Evolutionary conservation across 208 protist genomes (phyloP).

Genomic region (Acanthamoeba culbertsoni): DNA sequence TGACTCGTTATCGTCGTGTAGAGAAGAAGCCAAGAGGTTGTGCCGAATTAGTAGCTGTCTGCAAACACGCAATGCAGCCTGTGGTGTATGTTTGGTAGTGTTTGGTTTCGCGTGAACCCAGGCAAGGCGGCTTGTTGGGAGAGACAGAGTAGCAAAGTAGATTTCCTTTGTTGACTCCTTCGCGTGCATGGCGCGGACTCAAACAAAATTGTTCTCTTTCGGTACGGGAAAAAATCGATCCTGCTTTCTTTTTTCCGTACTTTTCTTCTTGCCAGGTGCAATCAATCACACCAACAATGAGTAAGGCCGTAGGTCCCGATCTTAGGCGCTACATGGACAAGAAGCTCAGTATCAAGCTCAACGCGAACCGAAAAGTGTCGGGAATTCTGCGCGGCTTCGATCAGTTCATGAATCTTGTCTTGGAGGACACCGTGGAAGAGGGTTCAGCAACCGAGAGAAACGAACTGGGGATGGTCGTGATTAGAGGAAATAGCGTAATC

Average conservation of each 20-base stretch:
- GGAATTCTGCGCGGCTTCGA: constrained; percentile 95
- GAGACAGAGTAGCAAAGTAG: background rate
- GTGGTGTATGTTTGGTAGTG: background rate
- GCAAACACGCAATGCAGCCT: background rate
- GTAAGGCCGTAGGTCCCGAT: constrained; percentile 39
- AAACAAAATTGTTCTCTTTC: too few relatives aligned
- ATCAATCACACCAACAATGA: background rate
- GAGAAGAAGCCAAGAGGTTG: background rate
- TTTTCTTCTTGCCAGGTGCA: background rate
- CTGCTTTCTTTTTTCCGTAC: background rate
- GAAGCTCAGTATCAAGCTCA: constrained; percentile 88
- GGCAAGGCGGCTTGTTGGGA: background rate
- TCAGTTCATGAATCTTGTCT: constrained; percentile 96
- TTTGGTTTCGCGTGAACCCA: background rate
- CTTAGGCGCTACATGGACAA: constrained; percentile 95
- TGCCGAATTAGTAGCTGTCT: background rate
- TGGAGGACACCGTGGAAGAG: constrained; percentile 95
- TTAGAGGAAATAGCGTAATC: constrained; percentile 75
- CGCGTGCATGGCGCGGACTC: too few relatives aligned
- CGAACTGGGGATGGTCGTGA: constrained; percentile 89
- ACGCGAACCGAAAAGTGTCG: constrained; percentile 92
- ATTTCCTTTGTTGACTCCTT: too few relatives aligned
- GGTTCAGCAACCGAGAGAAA: constrained; percentile 80
- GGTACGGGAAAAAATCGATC: too few relatives aligned
- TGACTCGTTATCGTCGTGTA: constrained; percentile 7